Base-by-base conservation (phyloP, 352 stramenopile species). In the Globisporangium carolinianum region DNA sequence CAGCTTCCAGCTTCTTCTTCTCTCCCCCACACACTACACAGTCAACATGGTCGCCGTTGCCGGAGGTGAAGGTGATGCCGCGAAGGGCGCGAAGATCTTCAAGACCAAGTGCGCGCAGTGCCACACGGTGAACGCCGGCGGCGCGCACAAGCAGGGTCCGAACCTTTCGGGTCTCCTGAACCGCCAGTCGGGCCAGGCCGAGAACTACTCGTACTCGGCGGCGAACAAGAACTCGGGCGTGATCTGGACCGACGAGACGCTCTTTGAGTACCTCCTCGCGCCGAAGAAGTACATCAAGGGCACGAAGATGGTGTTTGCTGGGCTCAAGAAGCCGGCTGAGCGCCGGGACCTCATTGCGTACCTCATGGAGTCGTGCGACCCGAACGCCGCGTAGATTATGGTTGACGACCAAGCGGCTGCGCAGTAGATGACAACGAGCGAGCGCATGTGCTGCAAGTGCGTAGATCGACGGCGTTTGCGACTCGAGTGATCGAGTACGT, bases 221-320 rank as follows among this genome's bases (percentile, higher is more conserved):
- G 97, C 97, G 65, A 99, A 99, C 87, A 99, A 99, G 91, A 99
- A 98, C 79, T 98, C 89, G 67, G 86, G 85, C 47, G 87, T 99
- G 60, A 80, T 76, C 12, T 99, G 97, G 97, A 96, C 77, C 15
- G 95, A 99, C 52, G 91, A 97, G 66, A 98, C 96, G 48, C 76
- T 99, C 17, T 99, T 99, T 69, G 95, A 99, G 63, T 99, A 99
- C 85, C 84, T 99, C 47, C 83, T 98, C 39, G 97, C 97, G 54
- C 97, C 97, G 14, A 99, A 99, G 93, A 99, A 99, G 87, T 99
- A 99, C 94, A 99, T 99, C 71, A 98, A 98, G 94, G 97, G 97
- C 69, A 99, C 97, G 58, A 99, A 99, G 87, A 99, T 99, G 97
- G 95, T 99, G 47, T 99, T 99, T 65, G 97, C 97, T 24, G 97